phyloP scores from a whole-genome alignment of 164 flowering plant genomes.

The Chimonanthus salicifolius region DNA sequence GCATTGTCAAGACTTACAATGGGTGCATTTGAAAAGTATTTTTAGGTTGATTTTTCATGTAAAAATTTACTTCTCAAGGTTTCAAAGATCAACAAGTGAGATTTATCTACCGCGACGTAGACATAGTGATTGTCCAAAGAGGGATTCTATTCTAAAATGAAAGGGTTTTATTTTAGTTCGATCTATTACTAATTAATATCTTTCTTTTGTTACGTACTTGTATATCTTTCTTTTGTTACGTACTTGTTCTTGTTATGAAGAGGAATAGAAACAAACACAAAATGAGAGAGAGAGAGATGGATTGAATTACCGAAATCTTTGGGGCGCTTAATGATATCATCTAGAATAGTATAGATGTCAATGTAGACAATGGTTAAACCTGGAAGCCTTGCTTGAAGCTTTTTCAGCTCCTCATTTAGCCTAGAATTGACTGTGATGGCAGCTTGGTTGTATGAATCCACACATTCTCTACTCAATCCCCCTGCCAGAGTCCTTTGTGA shows the following conservation, averaged over 20 bases:
- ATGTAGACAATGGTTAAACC: constrained; percentile 11
- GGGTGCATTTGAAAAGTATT: too few species aligned
- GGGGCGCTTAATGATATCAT: constrained; percentile 27
- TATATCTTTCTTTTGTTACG: too few species aligned
- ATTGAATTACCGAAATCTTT: constrained; percentile 14
- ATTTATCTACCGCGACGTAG: too few species aligned
- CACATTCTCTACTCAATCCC: constrained; percentile 28
- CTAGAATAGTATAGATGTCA: constrained; percentile 31
- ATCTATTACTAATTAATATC: too few species aligned
- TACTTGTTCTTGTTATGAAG: neutral
- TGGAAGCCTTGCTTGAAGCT: constrained; percentile 8
- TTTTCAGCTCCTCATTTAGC: constrained; percentile 8
- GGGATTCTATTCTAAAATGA: too few species aligned
- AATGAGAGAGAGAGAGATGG: neutral
- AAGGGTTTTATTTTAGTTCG: too few species aligned
- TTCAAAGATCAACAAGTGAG: too few species aligned
- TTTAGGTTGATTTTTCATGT: too few species aligned
- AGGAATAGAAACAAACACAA: neutral
- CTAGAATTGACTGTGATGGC: constrained; percentile 26
- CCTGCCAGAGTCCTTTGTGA: constrained; percentile 37
- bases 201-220: too few species aligned
- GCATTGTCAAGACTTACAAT: too few species aligned
- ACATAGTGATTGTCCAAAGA: too few species aligned
- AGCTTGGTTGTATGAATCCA: constrained; percentile 19
- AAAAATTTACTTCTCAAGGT: too few species aligned